Evolutionary conservation across 73 alveolate genomes (phyloP).

Genomic region (Paramecium octaurelia): DNA sequence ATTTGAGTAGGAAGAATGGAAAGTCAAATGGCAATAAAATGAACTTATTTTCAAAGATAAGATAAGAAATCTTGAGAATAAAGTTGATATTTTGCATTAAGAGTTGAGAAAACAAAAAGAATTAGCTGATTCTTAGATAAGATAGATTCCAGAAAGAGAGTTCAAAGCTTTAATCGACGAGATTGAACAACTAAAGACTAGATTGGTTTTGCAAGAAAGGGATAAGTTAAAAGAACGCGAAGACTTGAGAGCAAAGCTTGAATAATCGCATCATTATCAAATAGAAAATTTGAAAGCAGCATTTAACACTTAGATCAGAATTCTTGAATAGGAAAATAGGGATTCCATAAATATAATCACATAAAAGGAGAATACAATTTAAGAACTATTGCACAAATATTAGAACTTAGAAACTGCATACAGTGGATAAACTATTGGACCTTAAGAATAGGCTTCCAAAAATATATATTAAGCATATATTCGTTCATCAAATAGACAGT

Average conservation of each 20-base stretch:
- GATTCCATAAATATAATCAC: background rate
- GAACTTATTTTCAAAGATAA: background rate
- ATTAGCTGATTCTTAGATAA: background rate
- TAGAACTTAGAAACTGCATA: background rate
- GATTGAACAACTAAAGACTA: background rate
- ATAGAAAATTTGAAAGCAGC: slow-evolving; percentile 24
- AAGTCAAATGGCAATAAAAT: slow-evolving; percentile 1
- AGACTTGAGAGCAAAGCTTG: background rate
- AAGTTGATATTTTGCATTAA: background rate
- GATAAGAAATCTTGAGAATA: background rate
- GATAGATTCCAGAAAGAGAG: background rate
- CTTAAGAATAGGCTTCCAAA: background rate
- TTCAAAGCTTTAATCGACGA: background rate
- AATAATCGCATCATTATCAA: background rate
- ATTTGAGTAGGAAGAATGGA: background rate
- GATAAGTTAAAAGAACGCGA: slow-evolving; percentile 7
- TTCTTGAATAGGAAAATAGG: background rate
- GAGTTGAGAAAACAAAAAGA: background rate
- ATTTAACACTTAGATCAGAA: slow-evolving; percentile 3
- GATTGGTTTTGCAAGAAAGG: background rate
- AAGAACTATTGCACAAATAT: background rate
- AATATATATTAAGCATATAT: slow-evolving; percentile 27
- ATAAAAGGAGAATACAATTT: background rate
- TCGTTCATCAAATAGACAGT: slow-evolving; percentile 6
- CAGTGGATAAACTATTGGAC: slow-evolving; percentile 19